Evolutionary conservation across 2,329 filamentous ascomycete genomes (phyloP).

Genomic region (Bipolaris bicolor): DNA sequence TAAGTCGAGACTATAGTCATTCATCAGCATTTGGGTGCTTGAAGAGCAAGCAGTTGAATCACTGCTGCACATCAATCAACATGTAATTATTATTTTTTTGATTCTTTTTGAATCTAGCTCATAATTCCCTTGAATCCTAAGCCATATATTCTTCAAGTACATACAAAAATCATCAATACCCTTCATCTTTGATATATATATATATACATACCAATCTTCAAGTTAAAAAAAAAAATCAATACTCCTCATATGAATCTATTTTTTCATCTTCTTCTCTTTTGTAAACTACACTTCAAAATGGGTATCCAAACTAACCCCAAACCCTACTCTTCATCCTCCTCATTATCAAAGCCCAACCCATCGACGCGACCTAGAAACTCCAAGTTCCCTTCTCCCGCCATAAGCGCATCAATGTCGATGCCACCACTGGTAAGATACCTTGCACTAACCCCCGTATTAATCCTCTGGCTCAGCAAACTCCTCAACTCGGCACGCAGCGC

Average conservation of each 20-base stretch:
- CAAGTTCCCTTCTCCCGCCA: constrained; percentile 65
- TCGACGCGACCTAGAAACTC: constrained; percentile 68
- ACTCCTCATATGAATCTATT: no score
- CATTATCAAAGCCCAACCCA: constrained; percentile 51
- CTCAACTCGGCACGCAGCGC: constrained; percentile 74
- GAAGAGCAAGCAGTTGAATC: neutral
- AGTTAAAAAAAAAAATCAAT: no score
- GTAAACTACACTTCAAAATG: no score
- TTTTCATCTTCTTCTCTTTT: no score
- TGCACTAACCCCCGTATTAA: constrained; percentile 89
- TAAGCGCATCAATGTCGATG: constrained; percentile 78
- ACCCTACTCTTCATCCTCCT: neutral
- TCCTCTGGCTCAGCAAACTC: constrained; percentile 70
- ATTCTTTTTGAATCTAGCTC: no score
- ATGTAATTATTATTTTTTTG: neutral
- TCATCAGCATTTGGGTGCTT: neutral
- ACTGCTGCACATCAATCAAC: neutral
- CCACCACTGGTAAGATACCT: constrained; percentile 80
- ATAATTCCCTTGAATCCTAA: no score
- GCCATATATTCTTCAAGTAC: no score
- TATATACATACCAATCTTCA: no score
- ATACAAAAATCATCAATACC: no score
- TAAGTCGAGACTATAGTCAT: neutral
- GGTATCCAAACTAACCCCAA: no score
- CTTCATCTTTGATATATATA: no score